Conservation (phyloP, 495 filamentous ascomycete genomes). For the Cryomyces antarcticus region DNA sequence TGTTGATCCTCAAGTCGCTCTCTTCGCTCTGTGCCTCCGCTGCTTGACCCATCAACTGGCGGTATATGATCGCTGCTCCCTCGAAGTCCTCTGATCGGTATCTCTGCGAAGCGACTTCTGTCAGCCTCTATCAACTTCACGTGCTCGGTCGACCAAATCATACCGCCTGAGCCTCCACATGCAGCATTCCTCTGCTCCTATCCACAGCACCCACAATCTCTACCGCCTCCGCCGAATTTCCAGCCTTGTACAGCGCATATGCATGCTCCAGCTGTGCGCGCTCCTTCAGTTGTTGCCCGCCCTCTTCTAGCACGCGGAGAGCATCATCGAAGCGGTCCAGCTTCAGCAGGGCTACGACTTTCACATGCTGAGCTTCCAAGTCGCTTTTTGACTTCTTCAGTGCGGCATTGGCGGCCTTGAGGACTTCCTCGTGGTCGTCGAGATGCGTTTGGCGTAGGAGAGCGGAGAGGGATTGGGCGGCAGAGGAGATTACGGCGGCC, state of each 20-base stretch:
- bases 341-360: constrained; percentile 70
- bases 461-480: constrained; percentile 29
- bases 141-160: constrained; percentile 8
- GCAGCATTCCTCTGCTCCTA: constrained; percentile 41
- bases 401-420: constrained; percentile 48
- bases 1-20: constrained; percentile 75
- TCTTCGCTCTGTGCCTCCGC: constrained; percentile 41
- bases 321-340: constrained; percentile 89
- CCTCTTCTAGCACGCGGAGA: constrained; percentile 51
- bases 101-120: constrained; percentile 21
- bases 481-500: constrained; percentile 10
- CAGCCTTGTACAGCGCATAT: constrained; percentile 81
- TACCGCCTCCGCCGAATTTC: constrained; percentile 51
- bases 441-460: constrained; percentile 39
- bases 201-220: constrained; percentile 28
- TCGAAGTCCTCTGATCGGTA: constrained; percentile 74
- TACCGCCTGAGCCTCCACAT: constrained; percentile 78
- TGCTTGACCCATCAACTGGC: constrained; percentile 29
- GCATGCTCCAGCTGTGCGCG: constrained; percentile 57
- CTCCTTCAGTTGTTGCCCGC: constrained; percentile 44
- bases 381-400: constrained; percentile 44
- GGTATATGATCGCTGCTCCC: constrained; percentile 48
- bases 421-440: constrained; percentile 54
- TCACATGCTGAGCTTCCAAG: constrained; percentile 49
- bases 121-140: constrained; percentile 3